Base-by-base conservation (phyloP, 1,139 yeast genomes). In the Suhomyces bokatorum region DNA sequence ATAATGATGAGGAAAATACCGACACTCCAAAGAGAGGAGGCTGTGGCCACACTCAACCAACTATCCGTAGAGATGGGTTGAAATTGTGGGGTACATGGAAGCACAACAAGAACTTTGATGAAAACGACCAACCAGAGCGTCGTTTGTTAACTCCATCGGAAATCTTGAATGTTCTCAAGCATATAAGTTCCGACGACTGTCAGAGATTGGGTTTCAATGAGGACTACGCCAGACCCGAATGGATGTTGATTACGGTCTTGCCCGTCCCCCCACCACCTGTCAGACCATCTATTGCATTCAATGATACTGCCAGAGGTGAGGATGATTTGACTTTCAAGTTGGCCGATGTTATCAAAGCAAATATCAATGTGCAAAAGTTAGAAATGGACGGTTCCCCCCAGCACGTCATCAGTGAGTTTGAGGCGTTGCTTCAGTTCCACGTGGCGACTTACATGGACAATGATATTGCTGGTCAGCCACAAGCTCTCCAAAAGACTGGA, bases 201-300 rank as follows among this genome's bases (percentile, higher is more conserved):
- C 75, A 69, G 44, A 81, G 80, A 54, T 67, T 95, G 51, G 99
- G 99, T 7, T 85, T 93, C 67, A 89, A 87, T 62, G 96, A 89
- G 63, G 98, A 93, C 62, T 93, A 89, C 61, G 96, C 99, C 2
- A 83, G 99, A 62, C 99, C 99, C 1, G 99, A 95, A 67, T 95
- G 99, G 99, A 83, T 95, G 85, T 78, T 95, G 53, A 81, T 95
- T 53, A 91, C 99, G 3, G 98, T 93, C 14, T 76, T 95, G 58
- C 99, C 99, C 1, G 99, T 95, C n/a, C 99, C 99, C 36, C 99
- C 99, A 43, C 99, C 99, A 47, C 98, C 98, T 30, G 99, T 95
- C 30, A 86, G 99, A 69, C 99, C 99, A 14, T 87, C 96, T 34
- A 93, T 95, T 71, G 97, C 99, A 2, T 91, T 93, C 59, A 93